These are phyloP conservation scores for Diaporthe caulivora DNA, from an alignment of 2,329 filamentous ascomycete genomes.

Conservation along the genomic window DNA sequence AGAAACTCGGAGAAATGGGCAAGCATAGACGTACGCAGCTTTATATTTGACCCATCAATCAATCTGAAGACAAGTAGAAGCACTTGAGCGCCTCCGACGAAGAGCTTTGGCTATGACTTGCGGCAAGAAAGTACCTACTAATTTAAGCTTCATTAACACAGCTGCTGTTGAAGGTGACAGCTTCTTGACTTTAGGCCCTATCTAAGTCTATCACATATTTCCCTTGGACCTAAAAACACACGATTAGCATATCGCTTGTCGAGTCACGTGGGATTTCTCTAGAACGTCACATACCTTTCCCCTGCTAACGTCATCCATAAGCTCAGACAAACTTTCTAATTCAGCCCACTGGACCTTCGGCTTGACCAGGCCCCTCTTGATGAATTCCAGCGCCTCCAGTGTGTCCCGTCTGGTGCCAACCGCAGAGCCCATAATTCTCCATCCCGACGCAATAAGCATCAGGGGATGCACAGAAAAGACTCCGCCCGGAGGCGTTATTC, in stretches of 20 bases:
- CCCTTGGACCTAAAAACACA: slow-evolving; percentile 26
- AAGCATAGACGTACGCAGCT: too few species aligned
- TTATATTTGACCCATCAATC: too few species aligned
- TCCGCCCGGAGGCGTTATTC: slow-evolving; percentile 48
- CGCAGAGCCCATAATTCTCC: slow-evolving; percentile 50
- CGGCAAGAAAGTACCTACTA: too few species aligned
- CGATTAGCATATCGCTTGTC: background rate
- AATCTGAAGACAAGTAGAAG: too few species aligned
- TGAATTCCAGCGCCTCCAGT: slow-evolving; percentile 55
- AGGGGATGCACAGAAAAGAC: slow-evolving; percentile 50
- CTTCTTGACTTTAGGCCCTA: background rate
- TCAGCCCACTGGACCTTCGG: slow-evolving; percentile 46
- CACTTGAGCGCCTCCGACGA: too few species aligned
- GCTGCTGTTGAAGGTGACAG: background rate
- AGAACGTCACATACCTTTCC: slow-evolving; percentile 34
- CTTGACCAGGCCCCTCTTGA: slow-evolving; percentile 48
- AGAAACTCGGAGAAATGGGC: too few species aligned
- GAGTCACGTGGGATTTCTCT: background rate
- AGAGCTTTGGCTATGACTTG: too few species aligned
- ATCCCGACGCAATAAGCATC: slow-evolving; percentile 51
- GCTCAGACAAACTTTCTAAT: slow-evolving; percentile 43
- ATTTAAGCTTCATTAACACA: too few species aligned
- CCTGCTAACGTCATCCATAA: slow-evolving; percentile 40
- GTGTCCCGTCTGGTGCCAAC: slow-evolving; percentile 55
- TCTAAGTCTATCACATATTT: slow-evolving; percentile 38